Base-by-base conservation (phyloP, 2,329 filamentous ascomycete genomes). In the Pezizomycotina sp. region DNA sequence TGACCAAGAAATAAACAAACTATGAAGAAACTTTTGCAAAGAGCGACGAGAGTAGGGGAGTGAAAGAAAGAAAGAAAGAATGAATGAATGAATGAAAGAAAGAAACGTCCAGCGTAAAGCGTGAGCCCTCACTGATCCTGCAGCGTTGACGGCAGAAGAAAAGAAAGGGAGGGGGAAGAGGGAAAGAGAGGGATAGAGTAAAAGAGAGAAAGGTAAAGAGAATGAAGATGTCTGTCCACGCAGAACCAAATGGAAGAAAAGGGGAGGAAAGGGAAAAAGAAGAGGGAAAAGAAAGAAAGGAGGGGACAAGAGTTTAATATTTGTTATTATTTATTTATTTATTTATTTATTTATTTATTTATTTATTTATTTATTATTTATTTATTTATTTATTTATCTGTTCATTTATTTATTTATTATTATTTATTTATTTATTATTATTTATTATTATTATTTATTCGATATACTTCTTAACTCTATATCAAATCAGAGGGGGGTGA, bases 151-250 rank as follows among this genome's bases (percentile, higher is more conserved):
- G 6, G 27, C 19, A 31, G 28, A 18, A 15, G 19, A 15, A 14
- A 15, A 7, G 16, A 7, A 21, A 20, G 28, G 12, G 28, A 20
- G 29, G 18, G 25, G 19, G 19, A 23, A 22, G 25, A 32, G 29
- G 20, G 25, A 32, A 14, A 21, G 16, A 21, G 6, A 38, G 18
- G 12, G 27, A 32, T 25, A 26, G 34, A 23, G 18, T 27, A 28
- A 27, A 27, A 5, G 16, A 28, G 28, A 34, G 6, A 29, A 23
- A 16, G 12, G 13, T 8, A 19, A 15, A 22, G 18, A 15, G 21
- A 21, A 23, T 21, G n/a, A 40, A 28, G 16, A 15, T 19, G 27
- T 25, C 12, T 30, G 8, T 22, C 10, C 24, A 23, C 26, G 34
- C 15, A 27, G 22, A 27, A 31, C 26, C 20, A 23, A n/a, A 32